A percentile compares a stretch with the other conserved stretches of the same genome.
These are phyloP conservation scores for Colletotrichum lindemuthianum DNA, from an alignment of 2,329 filamentous ascomycete species.

Conservation along the genomic window DNA sequence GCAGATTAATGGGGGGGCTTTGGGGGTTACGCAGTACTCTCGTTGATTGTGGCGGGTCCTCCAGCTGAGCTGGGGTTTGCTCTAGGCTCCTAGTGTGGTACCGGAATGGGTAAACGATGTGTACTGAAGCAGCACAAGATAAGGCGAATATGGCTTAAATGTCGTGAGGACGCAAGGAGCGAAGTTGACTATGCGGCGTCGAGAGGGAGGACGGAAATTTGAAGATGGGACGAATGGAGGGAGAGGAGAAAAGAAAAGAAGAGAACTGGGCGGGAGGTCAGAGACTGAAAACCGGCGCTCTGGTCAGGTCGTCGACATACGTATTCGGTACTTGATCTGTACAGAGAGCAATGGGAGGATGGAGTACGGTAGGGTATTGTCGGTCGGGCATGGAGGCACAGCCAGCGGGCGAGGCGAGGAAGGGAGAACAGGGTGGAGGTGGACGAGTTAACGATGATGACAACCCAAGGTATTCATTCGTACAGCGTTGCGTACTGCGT, in stretches of 20 bases:
- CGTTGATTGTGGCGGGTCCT: slow-evolving; percentile 27
- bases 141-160: background rate
- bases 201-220: background rate
- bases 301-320: background rate
- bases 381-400: too few species aligned
- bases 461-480: too few species aligned
- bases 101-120: too few species aligned
- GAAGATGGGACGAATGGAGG: slow-evolving; percentile 25
- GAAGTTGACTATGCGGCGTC: background rate
- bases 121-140: background rate
- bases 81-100: background rate
- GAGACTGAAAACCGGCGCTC: slow-evolving; percentile 8
- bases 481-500: too few species aligned
- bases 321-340: too few species aligned
- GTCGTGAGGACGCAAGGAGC: background rate
- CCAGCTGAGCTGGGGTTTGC: slow-evolving; percentile 17
- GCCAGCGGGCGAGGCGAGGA: background rate
- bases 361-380: too few species aligned
- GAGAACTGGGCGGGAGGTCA: background rate
- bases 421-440: slow-evolving; percentile 4
- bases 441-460: too few species aligned
- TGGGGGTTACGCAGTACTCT: slow-evolving; percentile 14
- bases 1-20: slow-evolving; percentile 28
- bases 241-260: background rate
- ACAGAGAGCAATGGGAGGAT: too few species aligned